Evolutionary conservation across 2,329 filamentous ascomycete genomes (phyloP).

Genomic region (Aspergillus eucalypticola): DNA sequence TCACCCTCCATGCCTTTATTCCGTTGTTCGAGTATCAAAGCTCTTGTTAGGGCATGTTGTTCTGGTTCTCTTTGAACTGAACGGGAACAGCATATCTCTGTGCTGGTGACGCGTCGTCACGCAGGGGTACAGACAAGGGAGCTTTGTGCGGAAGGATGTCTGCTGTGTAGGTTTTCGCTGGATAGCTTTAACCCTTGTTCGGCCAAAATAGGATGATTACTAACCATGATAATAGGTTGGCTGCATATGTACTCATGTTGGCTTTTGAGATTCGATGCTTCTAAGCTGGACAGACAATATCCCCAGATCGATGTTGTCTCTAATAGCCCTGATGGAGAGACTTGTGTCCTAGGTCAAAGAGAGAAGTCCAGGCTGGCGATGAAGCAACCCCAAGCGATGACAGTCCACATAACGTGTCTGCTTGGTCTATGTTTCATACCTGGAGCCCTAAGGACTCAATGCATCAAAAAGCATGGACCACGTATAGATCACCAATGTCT

Average conservation of each 20-base stretch:
- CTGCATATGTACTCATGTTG: not conserved
- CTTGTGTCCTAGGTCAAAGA: not conserved
- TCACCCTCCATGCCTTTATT: not conserved
- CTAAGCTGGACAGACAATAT: not conserved
- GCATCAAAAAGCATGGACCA: too few relatives aligned
- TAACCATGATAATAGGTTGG: not conserved
- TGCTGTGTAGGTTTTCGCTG: not conserved
- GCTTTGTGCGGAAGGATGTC: not conserved
- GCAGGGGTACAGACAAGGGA: not conserved
- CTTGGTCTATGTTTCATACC: not conserved
- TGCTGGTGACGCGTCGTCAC: not conserved
- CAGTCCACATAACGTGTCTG: not conserved
- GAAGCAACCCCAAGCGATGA: not conserved
- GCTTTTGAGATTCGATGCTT: too few relatives aligned
- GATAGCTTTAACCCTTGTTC: not conserved
- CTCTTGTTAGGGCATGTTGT: not conserved
- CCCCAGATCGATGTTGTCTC: not conserved
- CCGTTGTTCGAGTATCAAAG: not conserved
- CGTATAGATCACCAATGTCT: too few relatives aligned
- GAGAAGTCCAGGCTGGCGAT: not conserved
- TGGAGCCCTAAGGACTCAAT: too few relatives aligned
- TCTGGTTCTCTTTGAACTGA: not conserved
- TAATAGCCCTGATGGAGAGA: not conserved
- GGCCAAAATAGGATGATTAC: not conserved
- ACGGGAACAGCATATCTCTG: not conserved